Evolutionary conservation across 371 early-diverging fungal species (phyloP), one percentile per base, ranked within the genome.

Genomic region (Smittium culicis): DNA sequence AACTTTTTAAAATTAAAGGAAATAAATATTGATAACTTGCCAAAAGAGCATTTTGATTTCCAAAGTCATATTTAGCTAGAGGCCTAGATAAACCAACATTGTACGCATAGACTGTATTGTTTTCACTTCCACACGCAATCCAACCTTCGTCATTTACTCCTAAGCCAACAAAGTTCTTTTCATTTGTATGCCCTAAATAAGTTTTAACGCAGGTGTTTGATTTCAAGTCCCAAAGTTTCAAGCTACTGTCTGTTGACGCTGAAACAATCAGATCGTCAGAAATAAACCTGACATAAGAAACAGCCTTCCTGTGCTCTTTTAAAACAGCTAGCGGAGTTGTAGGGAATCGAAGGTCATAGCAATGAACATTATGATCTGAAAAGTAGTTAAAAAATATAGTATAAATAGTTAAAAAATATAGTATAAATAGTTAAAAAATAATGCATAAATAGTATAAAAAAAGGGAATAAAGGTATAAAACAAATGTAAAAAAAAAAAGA

Each of bases 111-210:
- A 93, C 82, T 0, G 83, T 81, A 74, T 96, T 93, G 61, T 85
- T 88, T 72, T 96, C 96, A 71, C 90, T 89, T 25, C 96, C 96
- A 70, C 93, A 92, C 0, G 90, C 78, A 69, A 96, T 88, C 86
- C 91, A 92, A 17, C 65, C 72, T 29, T 64, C 64, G 5, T 69
- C 73, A 61, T 86, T 85, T 14, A 85, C 79, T 29, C 83, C 81
- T 57, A 93, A 74, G 1, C 96, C 96, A 8, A 93, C 96, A 88
- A 96, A 96, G 79, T 94, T 93, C 80, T 90, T 92, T 69, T 92
- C 93, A 71, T 96, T 96, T 30, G 77, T 68, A 72, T 96, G 96
- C 3, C 94, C 94, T 3, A 78, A 71, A 71, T 79, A 96, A 1
- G 89, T 86, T 33, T 89, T 75, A 11, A 79, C 73, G 58, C 86